Conservation (phyloP, 441 rosid species). For the Erodium moschatum region DNA sequence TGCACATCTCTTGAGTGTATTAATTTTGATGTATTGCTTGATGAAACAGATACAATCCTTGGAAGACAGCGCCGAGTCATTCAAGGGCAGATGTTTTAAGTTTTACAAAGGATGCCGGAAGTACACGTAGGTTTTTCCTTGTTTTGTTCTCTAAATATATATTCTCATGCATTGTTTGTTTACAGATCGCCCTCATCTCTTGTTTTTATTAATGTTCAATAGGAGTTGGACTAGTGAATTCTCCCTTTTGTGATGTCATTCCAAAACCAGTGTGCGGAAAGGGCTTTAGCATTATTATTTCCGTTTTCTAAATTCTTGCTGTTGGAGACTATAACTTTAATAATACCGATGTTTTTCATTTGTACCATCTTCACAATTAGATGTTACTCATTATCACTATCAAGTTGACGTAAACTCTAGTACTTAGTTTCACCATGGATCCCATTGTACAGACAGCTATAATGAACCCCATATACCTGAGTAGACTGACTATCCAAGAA, state of each 20-base stretch:
- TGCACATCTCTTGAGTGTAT: background rate
- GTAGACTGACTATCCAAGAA: too few species aligned
- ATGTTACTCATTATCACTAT: too few species aligned
- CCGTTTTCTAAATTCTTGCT: too few species aligned
- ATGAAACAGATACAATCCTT: conserved; percentile 16
- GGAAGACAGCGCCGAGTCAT: conserved; percentile 19
- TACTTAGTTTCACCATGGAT: too few species aligned
- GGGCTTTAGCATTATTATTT: too few species aligned
- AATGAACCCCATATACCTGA: too few species aligned
- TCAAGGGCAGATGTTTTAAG: conserved; percentile 18
- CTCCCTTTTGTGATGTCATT: background rate
- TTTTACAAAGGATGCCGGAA: conserved; percentile 21
- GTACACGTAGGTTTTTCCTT: conserved; percentile 15
- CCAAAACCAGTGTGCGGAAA: too few species aligned
- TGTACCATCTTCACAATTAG: too few species aligned
- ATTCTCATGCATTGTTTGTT: background rate
- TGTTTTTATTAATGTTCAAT: background rate
- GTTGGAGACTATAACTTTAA: too few species aligned
- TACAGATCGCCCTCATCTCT: background rate
- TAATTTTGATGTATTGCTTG: background rate
- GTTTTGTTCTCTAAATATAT: background rate
- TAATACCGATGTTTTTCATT: too few species aligned
- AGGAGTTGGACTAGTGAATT: background rate
- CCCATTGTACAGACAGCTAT: too few species aligned
- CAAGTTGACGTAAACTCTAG: too few species aligned